Evolutionary conservation across 1,284 basidiomycete species (phyloP).

Genomic region (Vanrija humicola): DNA sequence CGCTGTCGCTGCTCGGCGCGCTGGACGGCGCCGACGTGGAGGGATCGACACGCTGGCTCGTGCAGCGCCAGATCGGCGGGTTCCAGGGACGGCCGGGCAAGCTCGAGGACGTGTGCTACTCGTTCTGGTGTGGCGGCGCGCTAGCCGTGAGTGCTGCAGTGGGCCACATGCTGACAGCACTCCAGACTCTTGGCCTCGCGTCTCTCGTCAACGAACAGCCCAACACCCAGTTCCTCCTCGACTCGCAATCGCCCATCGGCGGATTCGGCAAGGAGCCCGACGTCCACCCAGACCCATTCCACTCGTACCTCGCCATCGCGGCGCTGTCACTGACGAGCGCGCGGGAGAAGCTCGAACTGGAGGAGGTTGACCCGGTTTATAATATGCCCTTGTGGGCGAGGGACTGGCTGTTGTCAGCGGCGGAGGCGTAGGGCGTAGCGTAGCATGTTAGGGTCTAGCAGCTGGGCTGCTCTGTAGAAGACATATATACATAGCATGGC

Average conservation of each 20-base stretch:
- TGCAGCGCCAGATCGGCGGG: slow-evolving; percentile 72
- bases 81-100: slow-evolving; percentile 84
- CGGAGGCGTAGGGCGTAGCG: slow-evolving; percentile 12
- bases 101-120: slow-evolving; percentile 83
- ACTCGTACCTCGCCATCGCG: slow-evolving; percentile 83
- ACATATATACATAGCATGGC: neutral
- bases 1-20: slow-evolving; percentile 57
- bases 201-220: slow-evolving; percentile 57
- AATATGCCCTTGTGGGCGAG: slow-evolving; percentile 65
- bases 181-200: slow-evolving; percentile 62
- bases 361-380: slow-evolving; percentile 61
- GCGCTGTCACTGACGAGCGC: slow-evolving; percentile 64
- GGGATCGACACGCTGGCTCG: slow-evolving; percentile 65
- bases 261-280: slow-evolving; percentile 77
- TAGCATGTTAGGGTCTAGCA: neutral
- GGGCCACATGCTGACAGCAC: neutral
- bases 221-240: slow-evolving; percentile 62
- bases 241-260: slow-evolving; percentile 77
- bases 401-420: slow-evolving; percentile 57
- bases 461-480: too few species aligned
- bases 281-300: slow-evolving; percentile 81
- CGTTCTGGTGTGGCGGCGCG: slow-evolving; percentile 85
- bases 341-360: slow-evolving; percentile 56
- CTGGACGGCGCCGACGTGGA: neutral
- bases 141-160: slow-evolving; percentile 56